phyloP scores from a whole-genome alignment of 2,329 filamentous ascomycete genomes.

The Diplodia sapinea region DNA sequence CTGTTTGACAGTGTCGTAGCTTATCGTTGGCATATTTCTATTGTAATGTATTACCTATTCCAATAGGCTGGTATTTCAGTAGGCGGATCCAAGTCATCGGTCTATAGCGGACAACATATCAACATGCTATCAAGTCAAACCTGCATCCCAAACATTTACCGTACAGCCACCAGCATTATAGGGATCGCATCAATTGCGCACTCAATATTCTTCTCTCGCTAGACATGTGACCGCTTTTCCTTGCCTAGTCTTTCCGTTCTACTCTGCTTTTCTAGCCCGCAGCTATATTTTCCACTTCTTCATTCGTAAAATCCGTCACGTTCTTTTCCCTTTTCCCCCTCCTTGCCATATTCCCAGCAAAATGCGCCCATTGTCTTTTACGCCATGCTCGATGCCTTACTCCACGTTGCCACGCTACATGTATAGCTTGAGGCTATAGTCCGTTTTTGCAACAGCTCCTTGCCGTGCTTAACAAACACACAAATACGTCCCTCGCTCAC shows the following conservation, averaged over 20 bases:
- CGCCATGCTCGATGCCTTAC: conserved; percentile 20
- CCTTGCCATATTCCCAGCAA: background rate
- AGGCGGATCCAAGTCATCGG: no score
- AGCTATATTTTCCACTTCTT: background rate
- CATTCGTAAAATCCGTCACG: background rate
- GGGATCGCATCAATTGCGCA: conserved; percentile 4
- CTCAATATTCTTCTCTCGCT: background rate
- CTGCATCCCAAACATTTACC: background rate
- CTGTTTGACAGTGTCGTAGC: no score
- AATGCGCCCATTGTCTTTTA: conserved; percentile 13
- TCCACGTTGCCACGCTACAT: background rate
- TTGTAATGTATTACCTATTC: no score
- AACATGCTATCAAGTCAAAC: no score
- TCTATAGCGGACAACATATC: no score
- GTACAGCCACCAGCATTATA: background rate
- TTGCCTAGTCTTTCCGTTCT: background rate
- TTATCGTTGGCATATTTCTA: no score
- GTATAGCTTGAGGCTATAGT: background rate
- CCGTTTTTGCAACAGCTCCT: background rate
- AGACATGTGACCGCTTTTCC: background rate
- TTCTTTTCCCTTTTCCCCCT: background rate
- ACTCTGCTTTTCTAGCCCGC: background rate
- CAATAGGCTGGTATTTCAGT: no score
- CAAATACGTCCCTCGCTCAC: background rate
- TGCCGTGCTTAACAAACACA: background rate